These are phyloP conservation scores for Trichoderma hamatum DNA, from an alignment of 2,329 filamentous ascomycete species.

Conservation along the genomic window DNA sequence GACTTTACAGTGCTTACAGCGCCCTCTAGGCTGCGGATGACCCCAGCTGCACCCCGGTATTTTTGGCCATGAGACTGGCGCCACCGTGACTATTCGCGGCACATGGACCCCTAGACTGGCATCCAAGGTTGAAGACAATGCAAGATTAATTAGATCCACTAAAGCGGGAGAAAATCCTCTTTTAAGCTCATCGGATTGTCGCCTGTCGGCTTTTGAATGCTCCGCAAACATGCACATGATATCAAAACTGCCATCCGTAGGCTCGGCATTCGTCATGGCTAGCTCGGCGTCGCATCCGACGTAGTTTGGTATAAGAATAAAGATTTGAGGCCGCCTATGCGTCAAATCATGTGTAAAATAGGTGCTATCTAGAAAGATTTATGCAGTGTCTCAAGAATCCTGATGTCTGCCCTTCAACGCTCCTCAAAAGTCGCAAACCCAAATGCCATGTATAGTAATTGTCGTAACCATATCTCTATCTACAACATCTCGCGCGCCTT, in stretches of 20 bases:
- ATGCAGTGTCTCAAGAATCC: not conserved
- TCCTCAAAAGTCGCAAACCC: not conserved
- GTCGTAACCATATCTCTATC: not conserved
- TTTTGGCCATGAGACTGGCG: constrained; percentile 27
- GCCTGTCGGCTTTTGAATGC: not conserved
- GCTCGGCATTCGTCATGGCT: constrained; percentile 18
- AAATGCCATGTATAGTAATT: not conserved
- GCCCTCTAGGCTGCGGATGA: not conserved
- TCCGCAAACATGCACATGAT: constrained; percentile 12
- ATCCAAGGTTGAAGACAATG: not conserved
- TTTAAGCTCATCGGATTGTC: not conserved
- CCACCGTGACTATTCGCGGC: constrained; percentile 29
- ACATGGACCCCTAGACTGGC: constrained; percentile 22
- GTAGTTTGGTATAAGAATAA: not conserved
- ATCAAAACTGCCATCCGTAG: not conserved
- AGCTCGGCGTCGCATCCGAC: not conserved
- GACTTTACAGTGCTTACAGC: constrained; percentile 6
- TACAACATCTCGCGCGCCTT: not conserved
- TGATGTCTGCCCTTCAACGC: not conserved
- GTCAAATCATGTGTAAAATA: not conserved
- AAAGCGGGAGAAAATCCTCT: not conserved
- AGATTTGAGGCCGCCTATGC: not conserved
- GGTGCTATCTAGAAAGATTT: not conserved
- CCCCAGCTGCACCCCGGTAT: not conserved
- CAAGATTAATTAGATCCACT: not conserved